phyloP scores from a whole-genome alignment of 257 asterid genomes.

The Lycium ferocissimum region DNA sequence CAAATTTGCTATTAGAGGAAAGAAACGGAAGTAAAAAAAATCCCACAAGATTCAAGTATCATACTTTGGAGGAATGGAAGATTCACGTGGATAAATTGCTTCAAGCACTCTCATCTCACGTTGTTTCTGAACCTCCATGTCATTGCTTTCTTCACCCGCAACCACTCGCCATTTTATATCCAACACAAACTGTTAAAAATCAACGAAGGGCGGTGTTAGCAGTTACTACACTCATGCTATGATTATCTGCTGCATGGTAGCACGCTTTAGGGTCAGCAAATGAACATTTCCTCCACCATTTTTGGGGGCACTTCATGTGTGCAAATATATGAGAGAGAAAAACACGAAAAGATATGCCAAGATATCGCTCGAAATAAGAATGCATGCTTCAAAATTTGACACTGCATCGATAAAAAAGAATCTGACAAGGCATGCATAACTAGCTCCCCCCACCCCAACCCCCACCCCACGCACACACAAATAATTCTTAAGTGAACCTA shows the following conservation, averaged over 20 bases:
- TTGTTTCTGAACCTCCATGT: conserved; percentile 59
- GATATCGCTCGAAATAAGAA: not conserved
- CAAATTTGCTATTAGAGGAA: not conserved
- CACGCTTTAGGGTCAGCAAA: not conserved
- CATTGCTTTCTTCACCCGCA: conserved; percentile 89
- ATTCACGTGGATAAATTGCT: conserved; percentile 93
- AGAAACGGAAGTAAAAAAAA: conserved; percentile 23
- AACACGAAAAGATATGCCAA: not conserved
- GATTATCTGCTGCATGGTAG: not conserved
- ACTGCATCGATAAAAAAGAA: not conserved
- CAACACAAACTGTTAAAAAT: conserved; percentile 59
- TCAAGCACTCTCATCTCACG: conserved; percentile 85
- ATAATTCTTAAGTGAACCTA: not conserved
- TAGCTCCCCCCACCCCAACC: not conserved
- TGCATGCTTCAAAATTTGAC: not conserved
- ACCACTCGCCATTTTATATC: conserved; percentile 66
- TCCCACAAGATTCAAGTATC: conserved; percentile 30
- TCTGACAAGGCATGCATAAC: not conserved
- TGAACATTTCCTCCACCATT: not conserved
- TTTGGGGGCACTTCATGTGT: not conserved
- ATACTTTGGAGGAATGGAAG: conserved; percentile 90
- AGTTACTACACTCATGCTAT: not conserved
- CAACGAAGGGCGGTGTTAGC: not conserved
- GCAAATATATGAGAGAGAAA: not conserved
- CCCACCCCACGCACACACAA: not conserved